Conservation (phyloP, 768 basidiomycete species). For the Tylopilus intermedius region DNA sequence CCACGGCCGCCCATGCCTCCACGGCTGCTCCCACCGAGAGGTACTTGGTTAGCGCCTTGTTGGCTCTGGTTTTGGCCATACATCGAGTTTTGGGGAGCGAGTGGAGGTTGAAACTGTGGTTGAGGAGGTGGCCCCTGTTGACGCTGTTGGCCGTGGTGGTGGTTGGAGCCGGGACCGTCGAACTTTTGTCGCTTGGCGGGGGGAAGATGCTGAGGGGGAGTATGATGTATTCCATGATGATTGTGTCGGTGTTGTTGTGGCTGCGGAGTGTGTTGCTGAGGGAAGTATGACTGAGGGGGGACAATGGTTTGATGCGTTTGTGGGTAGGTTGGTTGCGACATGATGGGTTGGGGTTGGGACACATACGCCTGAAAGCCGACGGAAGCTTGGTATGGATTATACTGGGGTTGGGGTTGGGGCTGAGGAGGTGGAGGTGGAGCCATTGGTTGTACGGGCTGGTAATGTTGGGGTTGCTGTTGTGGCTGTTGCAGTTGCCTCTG, state of each 20-base stretch:
- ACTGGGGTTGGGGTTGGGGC: conserved; percentile 56
- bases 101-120: conserved; percentile 50
- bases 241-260: conserved; percentile 44
- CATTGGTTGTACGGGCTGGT: conserved; percentile 46
- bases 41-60: conserved; percentile 38
- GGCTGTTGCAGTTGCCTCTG: conserved; percentile 65
- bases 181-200: conserved; percentile 90
- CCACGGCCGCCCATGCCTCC: conserved; percentile 45
- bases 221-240: conserved; percentile 51
- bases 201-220: conserved; percentile 76
- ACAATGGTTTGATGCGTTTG: conserved; percentile 36
- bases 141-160: conserved; percentile 34
- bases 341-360: conserved; percentile 55
- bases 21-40: conserved; percentile 39
- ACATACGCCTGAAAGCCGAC: conserved; percentile 64
- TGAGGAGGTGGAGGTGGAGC: conserved; percentile 50
- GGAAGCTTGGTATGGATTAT: conserved; percentile 72
- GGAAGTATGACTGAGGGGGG: conserved; percentile 39
- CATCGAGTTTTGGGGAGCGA: conserved; percentile 25
- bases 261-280: conserved; percentile 36
- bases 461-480: conserved; percentile 47
- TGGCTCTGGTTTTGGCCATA: conserved; percentile 36
- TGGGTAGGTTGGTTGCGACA: conserved; percentile 45
- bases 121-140: conserved; percentile 52
- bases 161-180: conserved; percentile 63